phyloP scores from a whole-genome alignment of 768 basidiomycete genomes.

The Suillus subluteus region DNA sequence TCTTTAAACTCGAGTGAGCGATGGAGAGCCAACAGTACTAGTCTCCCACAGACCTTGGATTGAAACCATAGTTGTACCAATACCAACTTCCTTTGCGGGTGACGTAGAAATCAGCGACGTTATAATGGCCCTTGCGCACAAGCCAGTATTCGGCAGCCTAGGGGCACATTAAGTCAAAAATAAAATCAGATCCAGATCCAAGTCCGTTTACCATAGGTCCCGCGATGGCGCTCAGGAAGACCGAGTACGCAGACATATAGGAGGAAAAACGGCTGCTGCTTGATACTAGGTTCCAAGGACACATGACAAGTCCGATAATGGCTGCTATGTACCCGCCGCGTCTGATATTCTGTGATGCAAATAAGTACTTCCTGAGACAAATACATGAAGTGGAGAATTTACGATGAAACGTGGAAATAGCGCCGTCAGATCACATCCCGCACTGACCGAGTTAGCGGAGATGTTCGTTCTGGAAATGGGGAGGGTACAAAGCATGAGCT shows the following conservation, averaged over 20 bases:
- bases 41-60: constrained; percentile 52
- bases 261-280: constrained; percentile 73
- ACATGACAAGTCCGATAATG: constrained; percentile 69
- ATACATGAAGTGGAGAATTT: constrained; percentile 19
- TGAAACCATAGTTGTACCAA: constrained; percentile 69
- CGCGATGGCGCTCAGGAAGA: constrained; percentile 78
- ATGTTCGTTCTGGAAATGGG: constrained; percentile 52
- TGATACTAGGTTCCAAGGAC: constrained; percentile 72
- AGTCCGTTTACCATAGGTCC: constrained; percentile 59
- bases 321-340: constrained; percentile 79
- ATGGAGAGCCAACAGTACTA: not conserved
- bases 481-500: constrained; percentile 12
- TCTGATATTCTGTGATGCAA: constrained; percentile 60
- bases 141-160: constrained; percentile 77
- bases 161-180: too few species aligned
- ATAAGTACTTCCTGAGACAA: not conserved
- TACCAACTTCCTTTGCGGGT: constrained; percentile 63
- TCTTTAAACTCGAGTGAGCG: constrained; percentile 28
- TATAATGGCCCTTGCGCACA: constrained; percentile 64
- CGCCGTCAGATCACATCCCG: constrained; percentile 77
- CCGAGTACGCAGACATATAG: constrained; percentile 77
- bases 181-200: too few species aligned
- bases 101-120: constrained; percentile 67
- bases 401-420: constrained; percentile 73
- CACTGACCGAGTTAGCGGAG: constrained; percentile 75